Percentiles rank a stretch among this genome's conserved stretches.
phyloP scores from a whole-genome alignment of 306 rosid species.

The Ormosia semicastrata region DNA sequence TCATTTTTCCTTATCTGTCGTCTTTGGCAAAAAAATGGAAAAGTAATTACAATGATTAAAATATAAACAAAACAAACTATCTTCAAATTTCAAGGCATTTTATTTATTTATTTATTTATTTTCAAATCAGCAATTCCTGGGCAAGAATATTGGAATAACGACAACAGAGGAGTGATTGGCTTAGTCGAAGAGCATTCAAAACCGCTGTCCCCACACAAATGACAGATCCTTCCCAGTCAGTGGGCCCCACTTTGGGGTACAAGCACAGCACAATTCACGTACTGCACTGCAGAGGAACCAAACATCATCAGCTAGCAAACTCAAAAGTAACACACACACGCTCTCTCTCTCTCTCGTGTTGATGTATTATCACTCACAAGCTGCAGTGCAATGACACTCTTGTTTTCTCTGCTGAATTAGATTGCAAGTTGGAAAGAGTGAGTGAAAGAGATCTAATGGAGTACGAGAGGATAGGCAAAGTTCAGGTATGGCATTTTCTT shows the following conservation, averaged over 20 bases:
- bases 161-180: neutral
- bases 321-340: neutral
- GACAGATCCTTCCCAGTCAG: neutral
- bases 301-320: neutral
- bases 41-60: neutral
- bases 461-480: constrained; percentile 82
- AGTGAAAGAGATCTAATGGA: constrained; percentile 60
- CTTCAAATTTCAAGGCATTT: no score
- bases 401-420: neutral
- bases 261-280: no score
- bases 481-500: constrained; percentile 56
- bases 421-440: neutral
- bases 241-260: neutral
- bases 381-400: neutral
- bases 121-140: neutral
- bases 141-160: neutral
- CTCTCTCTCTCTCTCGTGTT: neutral
- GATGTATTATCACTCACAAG: neutral
- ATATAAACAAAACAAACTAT: no score
- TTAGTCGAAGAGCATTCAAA: neutral
- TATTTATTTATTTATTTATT: no score
- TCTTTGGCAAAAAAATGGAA: neutral
- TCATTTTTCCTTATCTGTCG: neutral
- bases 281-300: constrained; percentile 26
- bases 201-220: neutral